Evolutionary conservation across 2,329 filamentous ascomycete genomes (phyloP).

Genomic region (Alternaria novae-zelandiae): DNA sequence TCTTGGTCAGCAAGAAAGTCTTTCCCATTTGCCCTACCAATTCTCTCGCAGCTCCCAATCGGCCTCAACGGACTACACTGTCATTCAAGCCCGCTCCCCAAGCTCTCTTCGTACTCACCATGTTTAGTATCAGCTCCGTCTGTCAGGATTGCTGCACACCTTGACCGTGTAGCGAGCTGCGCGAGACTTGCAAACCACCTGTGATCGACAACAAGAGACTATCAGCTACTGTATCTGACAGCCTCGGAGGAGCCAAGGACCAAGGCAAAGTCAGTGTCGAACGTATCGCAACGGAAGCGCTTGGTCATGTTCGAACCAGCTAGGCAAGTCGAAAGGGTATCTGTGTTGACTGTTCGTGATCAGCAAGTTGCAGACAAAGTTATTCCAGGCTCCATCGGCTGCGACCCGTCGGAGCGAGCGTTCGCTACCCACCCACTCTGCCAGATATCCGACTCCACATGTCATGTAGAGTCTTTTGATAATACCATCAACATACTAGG

Average conservation of each 20-base stretch:
- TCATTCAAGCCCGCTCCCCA: not conserved
- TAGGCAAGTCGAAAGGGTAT: constrained; percentile 52
- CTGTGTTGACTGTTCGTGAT: constrained; percentile 51
- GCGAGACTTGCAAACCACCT: constrained; percentile 48
- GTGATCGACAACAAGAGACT: constrained; percentile 51
- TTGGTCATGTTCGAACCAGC: constrained; percentile 52
- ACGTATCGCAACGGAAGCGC: constrained; percentile 51
- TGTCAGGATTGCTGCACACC: not conserved
- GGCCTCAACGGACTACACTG: not conserved
- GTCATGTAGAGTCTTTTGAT: constrained; percentile 9
- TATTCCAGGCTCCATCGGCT: constrained; percentile 51
- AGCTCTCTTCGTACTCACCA: not conserved
- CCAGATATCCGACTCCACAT: constrained; percentile 51
- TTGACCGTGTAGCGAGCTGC: not conserved
- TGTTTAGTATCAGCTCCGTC: not conserved
- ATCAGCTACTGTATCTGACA: constrained; percentile 42
- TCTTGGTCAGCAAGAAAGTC: not conserved
- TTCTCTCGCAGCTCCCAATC: not conserved
- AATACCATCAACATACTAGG: not conserved
- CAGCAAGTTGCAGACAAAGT: constrained; percentile 42
- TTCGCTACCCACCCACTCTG: constrained; percentile 53
- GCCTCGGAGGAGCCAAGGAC: constrained; percentile 50
- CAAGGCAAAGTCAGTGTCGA: constrained; percentile 52
- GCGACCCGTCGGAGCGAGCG: constrained; percentile 41
- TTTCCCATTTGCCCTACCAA: not conserved